Evolutionary conservation across 2,329 filamentous ascomycete species (phyloP), one percentile per base, ranked within the genome.

Genomic region (Botrytis medusae): DNA sequence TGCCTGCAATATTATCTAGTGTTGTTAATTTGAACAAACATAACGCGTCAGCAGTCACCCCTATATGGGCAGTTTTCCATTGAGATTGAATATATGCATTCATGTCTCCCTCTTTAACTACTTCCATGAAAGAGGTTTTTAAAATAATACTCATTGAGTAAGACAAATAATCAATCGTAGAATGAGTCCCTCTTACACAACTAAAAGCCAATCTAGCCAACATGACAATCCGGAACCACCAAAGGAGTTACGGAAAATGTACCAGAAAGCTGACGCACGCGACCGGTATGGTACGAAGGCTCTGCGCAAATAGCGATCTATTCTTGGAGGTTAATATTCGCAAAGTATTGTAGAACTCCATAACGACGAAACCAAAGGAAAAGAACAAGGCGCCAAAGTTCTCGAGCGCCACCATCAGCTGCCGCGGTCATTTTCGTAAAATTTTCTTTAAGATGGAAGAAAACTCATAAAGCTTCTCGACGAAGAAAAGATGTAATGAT

Each of bases 121-220:
- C n/a, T 18, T 32, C 18, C 7, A 57, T 9, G 16, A 14, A 32
- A 57, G 14, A 29, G 8, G 4, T 18, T 29, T 18, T 18, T 14
- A 1, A 32, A 29, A 57, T 29, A 7, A 57, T 29, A 32, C 51
- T 18, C 0, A 57, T 57, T 18, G n/a, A 9, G 18, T 18, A 18
- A 0, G 16, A 57, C 2, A 57, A 32, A 8, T 16, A 2, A 29
- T 57, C 0, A 3, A 8, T 29, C n/a, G n/a, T 0, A 29, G 2
- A 7, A 18, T 18, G 9, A 57, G 51, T 54, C 14, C n/a, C n/a
- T 29, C 0, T 57, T 29, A 57, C 51, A 57, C 51, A 57, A 29
- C 14, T 1, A 32, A 29, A 1, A 29, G 18, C 12, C n/a, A 57
- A 29, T 29, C 2, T 18, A 25, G 6, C n/a, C 18, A 32, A 6